Conservation (phyloP, 345 rosid genomes). For the Ricinus communis region DNA sequence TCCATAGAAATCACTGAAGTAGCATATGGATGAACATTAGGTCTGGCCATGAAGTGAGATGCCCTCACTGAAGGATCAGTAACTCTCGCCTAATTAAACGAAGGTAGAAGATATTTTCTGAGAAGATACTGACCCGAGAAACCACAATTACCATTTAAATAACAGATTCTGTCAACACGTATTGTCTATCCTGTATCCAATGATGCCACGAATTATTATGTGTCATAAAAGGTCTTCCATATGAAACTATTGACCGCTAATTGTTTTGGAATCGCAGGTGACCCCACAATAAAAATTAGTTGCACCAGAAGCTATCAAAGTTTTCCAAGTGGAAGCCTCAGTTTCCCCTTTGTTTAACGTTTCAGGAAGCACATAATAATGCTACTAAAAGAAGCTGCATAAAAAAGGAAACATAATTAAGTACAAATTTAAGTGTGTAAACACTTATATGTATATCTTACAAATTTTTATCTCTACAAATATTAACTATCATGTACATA, state of each 20-base stretch:
- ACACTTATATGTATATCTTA: neutral
- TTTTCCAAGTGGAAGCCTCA: neutral
- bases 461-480: neutral
- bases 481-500: neutral
- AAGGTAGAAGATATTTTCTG: slow-evolving; percentile 17
- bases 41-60: slow-evolving; percentile 33
- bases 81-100: slow-evolving; percentile 55
- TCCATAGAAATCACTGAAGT: slow-evolving; percentile 39
- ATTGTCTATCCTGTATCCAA: neutral
- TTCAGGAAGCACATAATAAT: neutral
- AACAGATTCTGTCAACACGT: neutral
- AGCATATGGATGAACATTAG: slow-evolving; percentile 43
- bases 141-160: slow-evolving; percentile 4
- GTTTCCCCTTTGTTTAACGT: neutral
- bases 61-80: slow-evolving; percentile 43
- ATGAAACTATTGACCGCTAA: neutral
- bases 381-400: neutral
- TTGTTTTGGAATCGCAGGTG: neutral
- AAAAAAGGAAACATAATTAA: neutral
- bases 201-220: neutral
- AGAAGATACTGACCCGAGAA: slow-evolving; percentile 7
- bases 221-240: neutral
- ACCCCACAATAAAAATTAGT: neutral
- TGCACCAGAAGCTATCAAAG: neutral
- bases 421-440: neutral